These are phyloP conservation scores for Pyrenophora teres DNA, from an alignment of 2,329 filamentous ascomycete genomes.

Conservation along the genomic window DNA sequence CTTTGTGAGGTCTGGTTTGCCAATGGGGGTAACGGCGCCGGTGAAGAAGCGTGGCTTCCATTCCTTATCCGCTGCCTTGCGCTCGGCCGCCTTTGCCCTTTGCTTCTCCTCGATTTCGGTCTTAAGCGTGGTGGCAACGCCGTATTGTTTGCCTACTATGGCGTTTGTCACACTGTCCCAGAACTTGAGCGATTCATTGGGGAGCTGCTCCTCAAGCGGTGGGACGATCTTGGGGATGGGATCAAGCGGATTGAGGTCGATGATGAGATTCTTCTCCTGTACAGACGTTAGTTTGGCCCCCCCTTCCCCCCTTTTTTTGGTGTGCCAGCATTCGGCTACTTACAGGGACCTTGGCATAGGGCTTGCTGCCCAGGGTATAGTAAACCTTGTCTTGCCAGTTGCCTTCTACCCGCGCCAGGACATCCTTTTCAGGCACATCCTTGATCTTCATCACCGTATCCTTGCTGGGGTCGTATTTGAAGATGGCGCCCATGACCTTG, in stretches of 20 bases:
- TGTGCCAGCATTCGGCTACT: slow-evolving; percentile 40
- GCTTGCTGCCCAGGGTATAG: slow-evolving; percentile 58
- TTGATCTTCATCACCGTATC: slow-evolving; percentile 79
- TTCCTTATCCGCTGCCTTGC: slow-evolving; percentile 69
- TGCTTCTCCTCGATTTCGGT: slow-evolving; percentile 90
- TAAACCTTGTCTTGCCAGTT: slow-evolving; percentile 78
- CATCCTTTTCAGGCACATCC: slow-evolving; percentile 83
- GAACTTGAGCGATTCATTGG: slow-evolving; percentile 86
- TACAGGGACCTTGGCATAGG: slow-evolving; percentile 60
- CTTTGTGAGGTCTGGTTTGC: slow-evolving; percentile 65
- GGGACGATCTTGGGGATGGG: slow-evolving; percentile 81
- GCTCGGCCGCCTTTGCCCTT: slow-evolving; percentile 78
- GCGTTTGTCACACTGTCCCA: slow-evolving; percentile 88
- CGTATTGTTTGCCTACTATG: slow-evolving; percentile 81
- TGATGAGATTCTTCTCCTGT: slow-evolving; percentile 68
- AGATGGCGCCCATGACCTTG: slow-evolving; percentile 87
- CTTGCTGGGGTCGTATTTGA: slow-evolving; percentile 85
- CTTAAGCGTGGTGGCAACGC: slow-evolving; percentile 83
- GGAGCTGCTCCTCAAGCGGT: slow-evolving; percentile 75
- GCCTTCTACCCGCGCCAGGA: slow-evolving; percentile 81
- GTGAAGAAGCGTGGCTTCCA: slow-evolving; percentile 92
- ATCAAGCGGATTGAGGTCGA: slow-evolving; percentile 83
- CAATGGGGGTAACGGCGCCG: slow-evolving; percentile 61
- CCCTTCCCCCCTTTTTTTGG: not conserved
- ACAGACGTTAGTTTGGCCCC: slow-evolving; percentile 10